These are phyloP conservation scores for Melastoma malabathricum DNA, from an alignment of 345 rosid genomes.

Conservation along the genomic window DNA sequence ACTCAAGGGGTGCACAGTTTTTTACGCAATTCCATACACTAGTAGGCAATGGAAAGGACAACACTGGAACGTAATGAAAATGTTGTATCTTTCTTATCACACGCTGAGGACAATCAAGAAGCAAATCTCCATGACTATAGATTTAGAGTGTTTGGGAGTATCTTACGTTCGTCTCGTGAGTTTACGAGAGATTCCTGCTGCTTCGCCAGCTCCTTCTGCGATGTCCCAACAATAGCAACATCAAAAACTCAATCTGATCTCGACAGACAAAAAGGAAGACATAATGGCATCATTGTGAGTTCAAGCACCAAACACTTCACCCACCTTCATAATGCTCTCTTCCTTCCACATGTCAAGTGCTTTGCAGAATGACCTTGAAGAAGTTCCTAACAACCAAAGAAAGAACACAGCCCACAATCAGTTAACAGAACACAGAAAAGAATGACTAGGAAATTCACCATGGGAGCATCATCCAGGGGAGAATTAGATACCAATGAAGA, in stretches of 20 bases:
- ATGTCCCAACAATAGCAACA: background rate
- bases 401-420: too few species aligned
- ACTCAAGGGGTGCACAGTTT: too few species aligned
- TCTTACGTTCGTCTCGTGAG: constrained; percentile 78
- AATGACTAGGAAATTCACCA: too few species aligned
- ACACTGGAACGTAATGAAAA: background rate
- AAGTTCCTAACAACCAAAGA: constrained; percentile 33
- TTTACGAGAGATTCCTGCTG: constrained; percentile 29
- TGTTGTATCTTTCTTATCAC: background rate
- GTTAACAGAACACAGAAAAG: too few species aligned
- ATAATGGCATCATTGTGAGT: background rate
- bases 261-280: background rate
- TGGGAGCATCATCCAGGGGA: too few species aligned
- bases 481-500: constrained; percentile 43
- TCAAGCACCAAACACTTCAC: background rate
- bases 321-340: constrained; percentile 64
- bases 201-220: constrained; percentile 57
- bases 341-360: constrained; percentile 86
- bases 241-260: too few species aligned
- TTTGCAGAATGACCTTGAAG: constrained; percentile 69
- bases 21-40: too few species aligned
- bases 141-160: too few species aligned
- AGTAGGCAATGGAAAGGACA: background rate
- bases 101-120: too few species aligned
- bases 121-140: too few species aligned